Conservation (phyloP, 768 basidiomycete genomes). For the Psilocybe azurescens region DNA sequence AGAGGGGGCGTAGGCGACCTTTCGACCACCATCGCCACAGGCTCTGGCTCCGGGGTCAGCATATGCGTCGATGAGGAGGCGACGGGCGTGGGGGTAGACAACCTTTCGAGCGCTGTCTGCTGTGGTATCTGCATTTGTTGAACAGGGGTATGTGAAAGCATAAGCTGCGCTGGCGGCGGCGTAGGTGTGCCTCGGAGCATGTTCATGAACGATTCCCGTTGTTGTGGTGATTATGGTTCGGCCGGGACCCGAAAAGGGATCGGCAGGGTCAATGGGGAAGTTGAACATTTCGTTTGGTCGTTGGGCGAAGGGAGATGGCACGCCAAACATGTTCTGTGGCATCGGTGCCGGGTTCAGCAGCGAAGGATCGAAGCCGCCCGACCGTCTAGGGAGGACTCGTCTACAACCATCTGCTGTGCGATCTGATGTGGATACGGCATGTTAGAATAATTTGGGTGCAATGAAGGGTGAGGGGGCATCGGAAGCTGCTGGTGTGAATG, state of each 20-base stretch:
- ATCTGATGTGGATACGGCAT: slow-evolving; percentile 32
- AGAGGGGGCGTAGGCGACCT: slow-evolving; percentile 74
- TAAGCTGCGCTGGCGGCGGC: slow-evolving; percentile 9
- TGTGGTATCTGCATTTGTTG: slow-evolving; percentile 11
- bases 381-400: slow-evolving; percentile 36
- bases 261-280: slow-evolving; percentile 19
- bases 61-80: slow-evolving; percentile 18
- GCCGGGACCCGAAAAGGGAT: slow-evolving; percentile 22
- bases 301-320: slow-evolving; percentile 5
- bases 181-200: slow-evolving; percentile 11
- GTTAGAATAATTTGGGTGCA: slow-evolving; percentile 12
- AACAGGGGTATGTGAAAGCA: slow-evolving; percentile 2
- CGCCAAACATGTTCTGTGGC: slow-evolving; percentile 37
- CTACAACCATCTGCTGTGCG: slow-evolving; percentile 45
- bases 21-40: slow-evolving; percentile 56
- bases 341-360: slow-evolving; percentile 57
- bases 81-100: slow-evolving; percentile 14
- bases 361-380: slow-evolving; percentile 52
- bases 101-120: slow-evolving; percentile 22
- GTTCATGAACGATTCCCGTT: slow-evolving; percentile 9
- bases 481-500: slow-evolving; percentile 12
- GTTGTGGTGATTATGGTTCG: slow-evolving; percentile 6
- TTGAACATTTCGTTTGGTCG: slow-evolving; percentile 14
- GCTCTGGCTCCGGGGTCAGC: slow-evolving; percentile 26
- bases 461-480: slow-evolving; percentile 13